Evolutionary conservation across 306 rosid species (phyloP).

Genomic region (Pueraria montana): DNA sequence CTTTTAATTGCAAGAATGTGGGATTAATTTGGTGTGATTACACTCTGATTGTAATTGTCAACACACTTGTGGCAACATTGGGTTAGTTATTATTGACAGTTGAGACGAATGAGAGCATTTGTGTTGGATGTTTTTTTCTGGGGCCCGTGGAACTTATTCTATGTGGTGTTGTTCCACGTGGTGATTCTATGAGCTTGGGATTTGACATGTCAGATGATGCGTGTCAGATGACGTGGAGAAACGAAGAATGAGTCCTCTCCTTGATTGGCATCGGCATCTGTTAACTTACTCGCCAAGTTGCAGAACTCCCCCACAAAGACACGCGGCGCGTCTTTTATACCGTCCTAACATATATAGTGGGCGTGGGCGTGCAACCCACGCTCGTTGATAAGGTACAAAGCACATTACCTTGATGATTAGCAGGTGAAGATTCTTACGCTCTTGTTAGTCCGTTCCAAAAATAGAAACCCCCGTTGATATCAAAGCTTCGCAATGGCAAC

Average conservation of each 20-base stretch:
- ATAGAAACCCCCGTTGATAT: conserved; percentile 23
- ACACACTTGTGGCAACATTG: background rate
- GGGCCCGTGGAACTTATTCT: background rate
- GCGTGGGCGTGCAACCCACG: background rate
- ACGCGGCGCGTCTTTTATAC: conserved; percentile 21
- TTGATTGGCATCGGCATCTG: too few species aligned
- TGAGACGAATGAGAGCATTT: background rate
- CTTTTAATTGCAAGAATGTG: background rate
- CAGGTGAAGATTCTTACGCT: background rate
- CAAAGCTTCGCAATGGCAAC: too few species aligned
- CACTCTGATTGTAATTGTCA: background rate
- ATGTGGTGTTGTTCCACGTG: conserved; percentile 48
- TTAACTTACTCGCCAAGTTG: conserved; percentile 38
- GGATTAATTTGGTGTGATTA: background rate
- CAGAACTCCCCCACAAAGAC: background rate
- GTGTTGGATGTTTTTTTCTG: background rate
- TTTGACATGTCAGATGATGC: conserved; percentile 46
- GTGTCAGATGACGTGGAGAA: conserved; percentile 49
- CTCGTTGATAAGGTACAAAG: background rate
- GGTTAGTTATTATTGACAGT: background rate
- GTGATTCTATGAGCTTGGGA: background rate
- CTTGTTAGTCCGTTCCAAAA: conserved; percentile 27
- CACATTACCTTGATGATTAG: background rate
- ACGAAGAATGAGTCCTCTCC: conserved; percentile 30
- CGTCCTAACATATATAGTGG: background rate